Evolutionary conservation across 1,284 basidiomycete species (phyloP), one percentile per base, ranked within the genome.

Genomic region (Grifola frondosa): DNA sequence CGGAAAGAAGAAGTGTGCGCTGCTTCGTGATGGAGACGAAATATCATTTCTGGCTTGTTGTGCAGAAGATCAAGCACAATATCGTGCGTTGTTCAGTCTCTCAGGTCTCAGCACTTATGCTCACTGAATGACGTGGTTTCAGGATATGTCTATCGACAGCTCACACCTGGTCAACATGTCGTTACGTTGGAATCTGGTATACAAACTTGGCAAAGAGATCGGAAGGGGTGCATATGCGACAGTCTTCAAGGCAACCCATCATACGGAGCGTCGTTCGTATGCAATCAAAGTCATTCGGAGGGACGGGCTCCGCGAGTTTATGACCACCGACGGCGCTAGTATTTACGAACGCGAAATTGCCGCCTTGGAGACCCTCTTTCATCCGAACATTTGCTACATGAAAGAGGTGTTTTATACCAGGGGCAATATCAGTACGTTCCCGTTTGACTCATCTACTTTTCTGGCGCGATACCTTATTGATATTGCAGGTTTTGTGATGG

Each of bases 171-270:
- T n/a, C n/a, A n/a, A n/a, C n/a, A n/a, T n/a, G n/a, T n/a, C n/a
- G n/a, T n/a, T n/a, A n/a, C n/a, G n/a, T n/a, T n/a, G n/a, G n/a
- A n/a, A n/a, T n/a, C n/a, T n/a, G n/a, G n/a, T n/a, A n/a, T n/a
- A n/a, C n/a, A n/a, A n/a, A n/a, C n/a, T n/a, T n/a, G n/a, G n/a
- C n/a, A n/a, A 68, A 40, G 81, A 84, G 62, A 74, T 92, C 7
- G 88, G 89, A 39, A 81, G 80, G 48, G 89, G 89, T 9, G 79
- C 85, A 4, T 91, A 90, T 54, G 90, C 87, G 3, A 82, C 79
- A 5, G 89, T 91, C 17, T 74, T 81, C 66, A 83, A 81, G 50
- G 87, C 81, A 2, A 65, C 88, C 22, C 69, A 75, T 50, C 74
- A 76, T 10, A 55, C 59, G 9, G 78, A 75, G 13, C 81, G 84